Percentiles rank a stretch among this genome's conserved stretches.
Conservation (phyloP, 257 asterid genomes). For the Capsicum rhomboideum region DNA sequence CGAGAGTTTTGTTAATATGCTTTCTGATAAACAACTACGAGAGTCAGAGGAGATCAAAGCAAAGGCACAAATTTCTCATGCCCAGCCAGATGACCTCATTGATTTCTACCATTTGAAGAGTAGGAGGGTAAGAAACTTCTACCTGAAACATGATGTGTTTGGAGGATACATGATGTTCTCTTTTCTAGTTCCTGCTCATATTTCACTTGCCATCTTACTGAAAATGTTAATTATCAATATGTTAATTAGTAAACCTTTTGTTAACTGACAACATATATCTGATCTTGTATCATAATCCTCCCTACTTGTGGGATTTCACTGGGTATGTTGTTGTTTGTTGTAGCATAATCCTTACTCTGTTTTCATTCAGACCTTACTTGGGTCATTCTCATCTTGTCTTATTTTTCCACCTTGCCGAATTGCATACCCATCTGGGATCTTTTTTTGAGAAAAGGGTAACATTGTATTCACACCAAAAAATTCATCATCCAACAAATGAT, state of each 20-base stretch:
- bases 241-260: not conserved
- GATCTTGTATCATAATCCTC: not conserved
- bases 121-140: constrained; percentile 51
- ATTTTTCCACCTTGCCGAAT: not conserved
- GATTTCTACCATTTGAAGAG: constrained; percentile 95
- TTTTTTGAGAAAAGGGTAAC: no score
- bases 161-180: not conserved
- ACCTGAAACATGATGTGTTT: not conserved
- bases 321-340: no score
- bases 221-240: not conserved
- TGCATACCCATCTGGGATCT: not conserved
- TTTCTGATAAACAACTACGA: constrained; percentile 83
- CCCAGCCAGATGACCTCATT: constrained; percentile 95
- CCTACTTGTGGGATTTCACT: no score
- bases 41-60: constrained; percentile 87
- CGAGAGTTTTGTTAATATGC: constrained; percentile 89
- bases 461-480: no score
- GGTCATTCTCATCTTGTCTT: not conserved
- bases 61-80: constrained; percentile 60
- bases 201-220: not conserved
- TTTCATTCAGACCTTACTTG: not conserved
- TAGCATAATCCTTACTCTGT: not conserved
- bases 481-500: no score
- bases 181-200: not conserved
- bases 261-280: not conserved